These are phyloP conservation scores for Pichia sporocuriosa DNA, from an alignment of 805 yeast species.

Conservation along the genomic window DNA sequence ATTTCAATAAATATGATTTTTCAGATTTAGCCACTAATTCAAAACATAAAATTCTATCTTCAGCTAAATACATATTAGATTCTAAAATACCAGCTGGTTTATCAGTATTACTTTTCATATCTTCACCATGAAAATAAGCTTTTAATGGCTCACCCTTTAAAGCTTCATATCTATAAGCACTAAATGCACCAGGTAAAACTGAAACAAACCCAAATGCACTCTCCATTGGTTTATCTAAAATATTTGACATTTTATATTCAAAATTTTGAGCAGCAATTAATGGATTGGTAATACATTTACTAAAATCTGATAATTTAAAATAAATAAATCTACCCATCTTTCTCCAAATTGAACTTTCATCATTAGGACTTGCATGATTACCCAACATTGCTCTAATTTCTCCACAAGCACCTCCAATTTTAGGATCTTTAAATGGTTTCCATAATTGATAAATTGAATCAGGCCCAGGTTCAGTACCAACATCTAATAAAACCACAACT, in stretches of 20 bases:
- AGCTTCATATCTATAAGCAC: slow-evolving; percentile 85
- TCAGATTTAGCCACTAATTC: slow-evolving; percentile 80
- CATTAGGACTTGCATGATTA: slow-evolving; percentile 25
- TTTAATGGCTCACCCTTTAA: slow-evolving; percentile 73
- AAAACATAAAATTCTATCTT: slow-evolving; percentile 90
- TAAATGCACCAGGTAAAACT: slow-evolving; percentile 93
- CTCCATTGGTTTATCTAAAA: slow-evolving; percentile 91
- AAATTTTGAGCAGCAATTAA: slow-evolving; percentile 93
- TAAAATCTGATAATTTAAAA: slow-evolving; percentile 37
- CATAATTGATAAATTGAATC: slow-evolving; percentile 84
- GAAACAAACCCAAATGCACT: slow-evolving; percentile 89
- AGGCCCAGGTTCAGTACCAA: slow-evolving; percentile 88
- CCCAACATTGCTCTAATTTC: slow-evolving; percentile 73
- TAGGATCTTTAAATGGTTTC: slow-evolving; percentile 73
- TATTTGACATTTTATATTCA: slow-evolving; percentile 91
- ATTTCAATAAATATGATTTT: slow-evolving; percentile 67
- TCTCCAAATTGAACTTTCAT: slow-evolving; percentile 22
- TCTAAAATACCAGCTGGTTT: slow-evolving; percentile 79
- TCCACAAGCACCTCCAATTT: slow-evolving; percentile 96
- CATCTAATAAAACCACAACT: slow-evolving; percentile 78
- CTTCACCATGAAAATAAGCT: slow-evolving; percentile 92
- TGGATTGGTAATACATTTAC: slow-evolving; percentile 56
- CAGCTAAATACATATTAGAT: slow-evolving; percentile 94
- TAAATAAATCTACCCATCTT: slow-evolving; percentile 36
- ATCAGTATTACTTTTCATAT: slow-evolving; percentile 48